Evolutionary conservation across 164 flowering plant species (phyloP).

Genomic region (Akebia trifoliata): DNA sequence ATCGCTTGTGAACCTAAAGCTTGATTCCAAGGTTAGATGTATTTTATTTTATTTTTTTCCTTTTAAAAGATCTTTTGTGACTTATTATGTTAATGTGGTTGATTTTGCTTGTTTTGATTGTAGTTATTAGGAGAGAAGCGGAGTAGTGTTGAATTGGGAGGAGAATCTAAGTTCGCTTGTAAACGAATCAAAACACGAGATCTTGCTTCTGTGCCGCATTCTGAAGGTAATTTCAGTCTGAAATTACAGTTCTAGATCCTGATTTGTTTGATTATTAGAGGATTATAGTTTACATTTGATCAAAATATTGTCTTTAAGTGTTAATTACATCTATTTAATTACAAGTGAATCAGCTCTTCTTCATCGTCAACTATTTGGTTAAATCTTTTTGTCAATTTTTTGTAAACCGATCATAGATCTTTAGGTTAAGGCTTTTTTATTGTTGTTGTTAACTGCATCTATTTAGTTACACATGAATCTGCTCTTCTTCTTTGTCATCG

Average conservation of each 20-base stretch:
- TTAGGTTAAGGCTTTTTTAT: too few species aligned
- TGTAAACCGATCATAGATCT: too few species aligned
- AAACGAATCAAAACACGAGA: conserved; percentile 55
- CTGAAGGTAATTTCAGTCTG: conserved; percentile 24
- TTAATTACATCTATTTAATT: too few species aligned
- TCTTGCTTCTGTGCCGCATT: conserved; percentile 36
- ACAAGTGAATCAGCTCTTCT: too few species aligned
- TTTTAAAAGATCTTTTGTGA: not conserved
- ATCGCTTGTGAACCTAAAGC: too few species aligned
- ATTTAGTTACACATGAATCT: too few species aligned
- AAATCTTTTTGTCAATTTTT: too few species aligned
- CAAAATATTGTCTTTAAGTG: too few species aligned
- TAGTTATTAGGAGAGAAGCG: conserved; percentile 34
- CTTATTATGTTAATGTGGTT: not conserved
- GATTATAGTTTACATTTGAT: not conserved
- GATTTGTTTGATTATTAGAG: not conserved
- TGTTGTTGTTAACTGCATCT: too few species aligned
- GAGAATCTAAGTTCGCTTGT: conserved; percentile 16
- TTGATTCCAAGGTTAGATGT: not conserved
- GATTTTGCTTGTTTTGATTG: conserved; percentile 4
- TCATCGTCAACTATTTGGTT: too few species aligned
- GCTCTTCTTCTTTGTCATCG: too few species aligned
- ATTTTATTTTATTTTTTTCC: not conserved
- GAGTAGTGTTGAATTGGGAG: conserved; percentile 21
- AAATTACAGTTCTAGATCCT: too few species aligned